Evolutionary conservation across 1,139 yeast species (phyloP), one percentile per base, ranked within the genome.

Genomic region (Kodamaea sp.): DNA sequence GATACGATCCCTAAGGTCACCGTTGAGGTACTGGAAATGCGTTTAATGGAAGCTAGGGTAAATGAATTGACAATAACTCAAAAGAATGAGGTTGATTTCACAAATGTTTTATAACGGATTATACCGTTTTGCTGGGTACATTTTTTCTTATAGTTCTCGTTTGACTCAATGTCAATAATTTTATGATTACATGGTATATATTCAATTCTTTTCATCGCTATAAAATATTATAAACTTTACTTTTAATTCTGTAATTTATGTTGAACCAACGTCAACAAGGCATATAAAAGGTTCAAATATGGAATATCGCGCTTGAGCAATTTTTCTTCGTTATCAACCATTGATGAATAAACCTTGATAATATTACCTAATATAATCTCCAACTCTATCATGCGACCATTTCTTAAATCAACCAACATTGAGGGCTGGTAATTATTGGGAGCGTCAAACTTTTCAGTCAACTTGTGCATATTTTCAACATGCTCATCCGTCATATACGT

Each of bases 321-420:
- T 15, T 36, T 29, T 11, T 36, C 41, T 8, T 34, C 42, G 6
- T 35, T 46, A 5, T 43, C 41, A 24, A 43, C 40, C 12, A 46
- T 37, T 6, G 36, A 36, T 5, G 40, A 27, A 39, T 50, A 52
- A 10, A 50, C 49, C 9, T 37, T 38, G 24, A 60, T 40, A 28
- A 59, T 47, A 38, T 58, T 60, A 4, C 62, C 65, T 40, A 60
- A 47, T 27, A 61, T 60, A 20, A 78, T 79, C 53, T 84, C 89
- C 38, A 81, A 62, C 58, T 86, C 95, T 53, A 84, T 72, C 42
- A 81, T 79, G 51, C 83, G 84, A 15, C 79, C 79, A 58, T 83
- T 82, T 42, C 84, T 73, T 25, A 74, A 67, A 57, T 84, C 95
- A 9, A 84, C 79, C 48, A 79, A 72, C 89, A 83, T 84, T 12